Evolutionary conservation across 2,329 filamentous ascomycete species (phyloP).

Genomic region (Aschersonia sp.): DNA sequence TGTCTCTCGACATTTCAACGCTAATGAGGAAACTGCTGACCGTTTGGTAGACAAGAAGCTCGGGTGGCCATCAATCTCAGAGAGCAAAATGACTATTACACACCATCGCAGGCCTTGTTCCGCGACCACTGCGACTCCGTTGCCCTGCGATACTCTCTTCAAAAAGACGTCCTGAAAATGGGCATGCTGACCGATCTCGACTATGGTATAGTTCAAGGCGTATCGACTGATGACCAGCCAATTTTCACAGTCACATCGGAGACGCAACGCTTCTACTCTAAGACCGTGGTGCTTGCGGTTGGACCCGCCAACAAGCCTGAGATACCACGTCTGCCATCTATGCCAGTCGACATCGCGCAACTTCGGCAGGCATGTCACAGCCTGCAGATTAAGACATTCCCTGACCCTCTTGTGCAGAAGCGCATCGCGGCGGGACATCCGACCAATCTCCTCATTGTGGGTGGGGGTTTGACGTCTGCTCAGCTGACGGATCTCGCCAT

Average conservation of each 20-base stretch:
- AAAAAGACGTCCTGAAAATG: slow-evolving; percentile 39
- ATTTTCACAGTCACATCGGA: slow-evolving; percentile 52
- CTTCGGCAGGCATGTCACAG: slow-evolving; percentile 43
- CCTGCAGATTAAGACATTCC: slow-evolving; percentile 45
- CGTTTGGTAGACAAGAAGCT: slow-evolving; percentile 21
- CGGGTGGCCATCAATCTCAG: slow-evolving; percentile 45
- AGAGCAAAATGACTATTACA: slow-evolving; percentile 56
- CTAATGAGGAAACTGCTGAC: neutral
- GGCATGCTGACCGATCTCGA: slow-evolving; percentile 46
- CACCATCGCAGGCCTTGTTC: slow-evolving; percentile 47
- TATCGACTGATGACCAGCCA: slow-evolving; percentile 31
- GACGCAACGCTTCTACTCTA: slow-evolving; percentile 37
- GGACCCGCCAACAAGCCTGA: slow-evolving; percentile 50
- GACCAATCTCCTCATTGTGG: slow-evolving; percentile 57
- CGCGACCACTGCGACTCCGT: slow-evolving; percentile 45
- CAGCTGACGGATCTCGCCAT: slow-evolving; percentile 57
- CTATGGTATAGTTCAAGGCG: slow-evolving; percentile 32
- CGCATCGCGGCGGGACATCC: slow-evolving; percentile 33
- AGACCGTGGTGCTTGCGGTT: slow-evolving; percentile 53
- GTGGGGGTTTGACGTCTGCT: slow-evolving; percentile 62
- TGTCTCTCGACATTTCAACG: slow-evolving; percentile 6
- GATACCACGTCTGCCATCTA: slow-evolving; percentile 24
- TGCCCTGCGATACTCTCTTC: slow-evolving; percentile 34
- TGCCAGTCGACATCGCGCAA: slow-evolving; percentile 7
- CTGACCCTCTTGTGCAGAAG: slow-evolving; percentile 32